phyloP scores from a whole-genome alignment of 2,329 filamentous ascomycete genomes.

The Diaporthe eres region DNA sequence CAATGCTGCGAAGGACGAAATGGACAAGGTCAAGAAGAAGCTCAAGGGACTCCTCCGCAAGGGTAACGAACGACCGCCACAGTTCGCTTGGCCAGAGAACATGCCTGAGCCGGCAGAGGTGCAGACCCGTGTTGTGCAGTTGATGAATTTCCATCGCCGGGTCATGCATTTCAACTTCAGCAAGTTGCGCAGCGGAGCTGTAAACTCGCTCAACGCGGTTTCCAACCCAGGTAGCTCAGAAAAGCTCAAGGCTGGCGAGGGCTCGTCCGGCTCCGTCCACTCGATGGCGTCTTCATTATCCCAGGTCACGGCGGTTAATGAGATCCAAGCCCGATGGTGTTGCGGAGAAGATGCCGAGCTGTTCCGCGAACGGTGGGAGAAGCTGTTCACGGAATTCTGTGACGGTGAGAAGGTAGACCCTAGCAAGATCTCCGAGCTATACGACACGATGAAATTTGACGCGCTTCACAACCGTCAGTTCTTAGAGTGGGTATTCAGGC shows the following conservation, averaged over 20 bases:
- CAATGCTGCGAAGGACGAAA: constrained; percentile 98
- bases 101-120: constrained; percentile 96
- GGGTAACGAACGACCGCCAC: constrained; percentile 91
- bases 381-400: constrained; percentile 95
- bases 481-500: constrained; percentile 97
- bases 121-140: constrained; percentile 88
- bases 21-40: constrained; percentile 99
- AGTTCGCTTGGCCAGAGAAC: constrained; percentile 98
- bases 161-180: constrained; percentile 96
- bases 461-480: constrained; percentile 97
- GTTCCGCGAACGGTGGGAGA: constrained; percentile 98
- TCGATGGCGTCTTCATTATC: constrained; percentile 63
- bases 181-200: constrained; percentile 79
- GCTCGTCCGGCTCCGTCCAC: constrained; percentile 55
- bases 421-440: constrained; percentile 97
- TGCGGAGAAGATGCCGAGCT: constrained; percentile 95
- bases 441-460: constrained; percentile 99
- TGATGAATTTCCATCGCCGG: constrained; percentile 97
- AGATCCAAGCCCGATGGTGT: constrained; percentile 93
- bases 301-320: constrained; percentile 73
- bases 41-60: constrained; percentile 92
- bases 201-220: constrained; percentile 73
- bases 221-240: constrained; percentile 63
- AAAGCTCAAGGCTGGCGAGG: constrained; percentile 57
- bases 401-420: constrained; percentile 98